Base-by-base conservation (phyloP, 768 basidiomycete genomes). In the Collybia sp. region DNA sequence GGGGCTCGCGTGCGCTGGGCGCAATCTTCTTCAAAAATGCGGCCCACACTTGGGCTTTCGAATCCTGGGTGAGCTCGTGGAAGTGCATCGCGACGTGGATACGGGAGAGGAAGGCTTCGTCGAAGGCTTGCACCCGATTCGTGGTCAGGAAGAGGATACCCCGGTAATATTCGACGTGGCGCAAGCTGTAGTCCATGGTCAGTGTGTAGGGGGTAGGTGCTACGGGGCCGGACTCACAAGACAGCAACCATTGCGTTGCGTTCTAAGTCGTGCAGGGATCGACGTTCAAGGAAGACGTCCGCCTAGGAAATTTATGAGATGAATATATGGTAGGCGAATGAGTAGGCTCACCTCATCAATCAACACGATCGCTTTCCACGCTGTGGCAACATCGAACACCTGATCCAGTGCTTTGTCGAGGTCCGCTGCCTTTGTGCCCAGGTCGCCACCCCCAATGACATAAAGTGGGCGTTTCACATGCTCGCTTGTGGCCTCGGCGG, bases 221-320 rank as follows among this genome's bases (percentile, higher is more conserved):
- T 12, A 12, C 35, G 15, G 18, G 31, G 39, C 34, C 15, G 38
- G 30, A 57, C 69, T 51, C 56, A 76, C 73, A 82, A 85, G 11
- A 84, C 82, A 3, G 82, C 82, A 5, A 87, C 82, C 75, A 85
- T 82, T 1, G 83, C 83, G 52, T 85, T 87, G 10, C 83, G 71
- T 54, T 80, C 72, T 11, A 85, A 57, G 54, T 84, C 77, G 45
- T 82, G 78, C 33, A 83, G 64, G 3, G 79, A 79, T 5, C 83
- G 76, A 57, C 80, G 77, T 54, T 85, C 83, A 25, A 87, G 70
- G 74, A 85, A 87, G 3, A 87, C 82, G 60, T 87, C 83, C 4
- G 82, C 81, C 65, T 71, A 18, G 2, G n/a, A 15, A 35, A 46
- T 42, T 65, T 34, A 49, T 36, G n/a, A 35, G 35, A 16, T n/a